These are phyloP conservation scores for Alternaria brassicae DNA, from an alignment of 2,329 filamentous ascomycete species.

Conservation along the genomic window DNA sequence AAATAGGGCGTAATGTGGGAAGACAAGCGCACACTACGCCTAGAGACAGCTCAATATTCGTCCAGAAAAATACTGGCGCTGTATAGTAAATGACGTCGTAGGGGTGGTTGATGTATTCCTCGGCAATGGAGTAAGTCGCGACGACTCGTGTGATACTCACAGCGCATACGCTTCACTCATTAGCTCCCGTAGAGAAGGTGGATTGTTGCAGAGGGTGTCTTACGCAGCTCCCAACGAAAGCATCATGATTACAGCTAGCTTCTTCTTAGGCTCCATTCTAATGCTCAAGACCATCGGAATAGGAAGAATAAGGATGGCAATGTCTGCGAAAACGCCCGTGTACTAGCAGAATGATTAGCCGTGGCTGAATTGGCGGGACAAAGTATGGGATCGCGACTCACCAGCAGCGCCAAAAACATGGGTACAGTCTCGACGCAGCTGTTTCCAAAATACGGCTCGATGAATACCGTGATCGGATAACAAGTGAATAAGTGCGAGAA, in stretches of 20 bases:
- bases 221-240: constrained; percentile 32
- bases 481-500: constrained; percentile 39
- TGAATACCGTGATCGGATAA: constrained; percentile 36
- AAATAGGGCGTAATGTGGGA: constrained; percentile 36
- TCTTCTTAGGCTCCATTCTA: constrained; percentile 27
- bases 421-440: constrained; percentile 33
- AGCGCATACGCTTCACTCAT: constrained; percentile 27
- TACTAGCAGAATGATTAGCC: constrained; percentile 16
- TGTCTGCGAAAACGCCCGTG: constrained; percentile 30
- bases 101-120: constrained; percentile 28
- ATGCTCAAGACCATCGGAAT: constrained; percentile 36
- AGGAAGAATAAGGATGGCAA: constrained; percentile 33
- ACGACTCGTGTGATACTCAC: constrained; percentile 32
- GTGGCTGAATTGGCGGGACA: neutral
- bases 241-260: constrained; percentile 31
- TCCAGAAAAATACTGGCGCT: constrained; percentile 39
- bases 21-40: constrained; percentile 36
- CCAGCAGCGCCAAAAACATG: constrained; percentile 31
- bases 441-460: constrained; percentile 36
- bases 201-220: neutral
- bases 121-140: constrained; percentile 27
- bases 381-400: constrained; percentile 5
- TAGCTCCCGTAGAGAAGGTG: neutral
- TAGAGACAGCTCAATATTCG: constrained; percentile 38
- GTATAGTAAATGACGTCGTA: constrained; percentile 37